Base-by-base conservation (phyloP, 106 monocot species). In the Gastrodia elata region DNA sequence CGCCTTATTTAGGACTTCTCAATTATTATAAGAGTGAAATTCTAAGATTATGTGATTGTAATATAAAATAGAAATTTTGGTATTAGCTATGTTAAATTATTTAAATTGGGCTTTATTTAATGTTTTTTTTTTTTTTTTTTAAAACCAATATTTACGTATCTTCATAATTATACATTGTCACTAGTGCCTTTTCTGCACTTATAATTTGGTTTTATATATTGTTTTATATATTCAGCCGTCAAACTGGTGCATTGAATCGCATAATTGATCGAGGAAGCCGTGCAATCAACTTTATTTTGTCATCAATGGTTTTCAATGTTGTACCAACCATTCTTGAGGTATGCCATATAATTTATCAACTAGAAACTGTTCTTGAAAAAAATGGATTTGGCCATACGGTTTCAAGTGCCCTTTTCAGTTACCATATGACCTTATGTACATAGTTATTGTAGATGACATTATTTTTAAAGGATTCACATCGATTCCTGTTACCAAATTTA, bases 201-300 rank as follows among this genome's bases (percentile, higher is more conserved):
- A n/a, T n/a, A n/a, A n/a, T n/a, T n/a, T n/a, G n/a, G n/a, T n/a
- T n/a, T n/a, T n/a, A n/a, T n/a, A n/a, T n/a, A 24, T 64, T 74
- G 13, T 52, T 77, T 65, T 27, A 70, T 74, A 56, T 74, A 77
- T 82, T 39, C 80, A 98, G 97, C 76, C 97, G 97, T 55, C 93
- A 98, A 91, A 98, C 97, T 65, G 97, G 97, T 80, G 93, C 93
- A 64, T 39, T 98, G 73, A 98, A 91, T 81, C 93, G 97, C 39
- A 82, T 91, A 77, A 98, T 98, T 80, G 97, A 98, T 87, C 82
- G 97, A 78, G 97, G 97, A 30, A 98, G 93, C 79, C 97, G 97
- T 71, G 97, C 93, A 42, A 98, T 98, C 72, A 98, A 88, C 78
- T 93, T 91, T 71, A 83, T 98, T 80, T 88, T 98, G 65, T 88